A percentile compares a stretch with the other conserved stretches of the same genome.
Conservation (phyloP, 139 green algal genomes). For the Pleodorina starrii region DNA sequence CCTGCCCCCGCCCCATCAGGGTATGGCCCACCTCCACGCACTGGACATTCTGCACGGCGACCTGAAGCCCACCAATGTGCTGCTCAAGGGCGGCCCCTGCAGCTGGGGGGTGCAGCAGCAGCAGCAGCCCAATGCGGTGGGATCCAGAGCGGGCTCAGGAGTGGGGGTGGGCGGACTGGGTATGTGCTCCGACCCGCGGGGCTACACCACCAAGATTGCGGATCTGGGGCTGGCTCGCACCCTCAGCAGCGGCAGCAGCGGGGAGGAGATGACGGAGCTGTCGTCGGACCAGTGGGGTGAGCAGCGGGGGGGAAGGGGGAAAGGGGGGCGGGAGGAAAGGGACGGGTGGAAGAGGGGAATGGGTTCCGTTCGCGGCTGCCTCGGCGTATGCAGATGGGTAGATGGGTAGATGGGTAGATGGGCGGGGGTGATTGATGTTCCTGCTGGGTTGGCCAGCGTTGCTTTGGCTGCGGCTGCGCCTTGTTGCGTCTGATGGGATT, state of each 20-base stretch:
- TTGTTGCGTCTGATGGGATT: no score
- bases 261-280: conserved; percentile 18
- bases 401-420: no score
- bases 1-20: neutral
- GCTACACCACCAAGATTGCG: conserved; percentile 46
- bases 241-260: no score
- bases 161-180: neutral
- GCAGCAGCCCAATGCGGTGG: no score
- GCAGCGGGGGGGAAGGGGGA: neutral
- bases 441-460: no score
- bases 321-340: neutral
- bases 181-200: neutral
- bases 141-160: no score
- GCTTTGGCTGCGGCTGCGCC: no score
- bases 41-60: conserved; percentile 46
- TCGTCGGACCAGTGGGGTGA: conserved; percentile 39
- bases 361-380: no score
- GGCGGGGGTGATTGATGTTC: no score
- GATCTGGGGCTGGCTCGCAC: conserved; percentile 30
- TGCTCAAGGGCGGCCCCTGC: conserved; percentile 33
- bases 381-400: no score
- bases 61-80: conserved; percentile 51
- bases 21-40: conserved; percentile 36
- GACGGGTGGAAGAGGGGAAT: no score
- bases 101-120: no score